phyloP scores from a whole-genome alignment of 805 yeast species.

The Ogataea thermomethanolica region DNA sequence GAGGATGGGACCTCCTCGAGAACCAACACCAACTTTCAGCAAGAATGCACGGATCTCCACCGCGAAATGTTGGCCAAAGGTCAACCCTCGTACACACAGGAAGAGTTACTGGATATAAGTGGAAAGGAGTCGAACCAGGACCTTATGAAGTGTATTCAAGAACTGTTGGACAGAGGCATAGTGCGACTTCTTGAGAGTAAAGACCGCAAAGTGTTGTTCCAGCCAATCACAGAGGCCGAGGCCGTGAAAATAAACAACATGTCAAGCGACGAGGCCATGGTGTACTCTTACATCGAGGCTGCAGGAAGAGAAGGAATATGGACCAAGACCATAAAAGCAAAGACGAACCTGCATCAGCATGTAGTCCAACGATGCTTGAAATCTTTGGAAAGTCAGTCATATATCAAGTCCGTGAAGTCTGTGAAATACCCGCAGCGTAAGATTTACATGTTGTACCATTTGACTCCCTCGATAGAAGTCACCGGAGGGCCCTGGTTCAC shows the following conservation, averaged over 20 bases:
- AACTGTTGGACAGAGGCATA: slow-evolving; percentile 46
- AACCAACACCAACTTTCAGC: not conserved
- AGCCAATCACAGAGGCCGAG: slow-evolving; percentile 67
- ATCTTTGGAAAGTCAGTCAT: slow-evolving; percentile 71
- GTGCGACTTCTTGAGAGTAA: slow-evolving; percentile 68
- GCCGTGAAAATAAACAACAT: slow-evolving; percentile 75
- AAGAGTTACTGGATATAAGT: slow-evolving; percentile 55
- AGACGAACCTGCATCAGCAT: slow-evolving; percentile 86
- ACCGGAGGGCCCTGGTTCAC: slow-evolving; percentile 99
- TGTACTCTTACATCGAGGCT: slow-evolving; percentile 87
- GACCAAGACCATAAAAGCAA: slow-evolving; percentile 87
- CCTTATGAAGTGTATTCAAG: slow-evolving; percentile 44
- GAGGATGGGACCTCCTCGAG: slow-evolving; percentile 14
- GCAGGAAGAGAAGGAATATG: slow-evolving; percentile 94
- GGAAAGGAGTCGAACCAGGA: slow-evolving; percentile 39
- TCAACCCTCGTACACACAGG: slow-evolving; percentile 58
- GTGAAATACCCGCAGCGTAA: slow-evolving; percentile 92
- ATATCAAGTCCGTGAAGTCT: slow-evolving; percentile 83
- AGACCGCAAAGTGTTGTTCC: slow-evolving; percentile 60
- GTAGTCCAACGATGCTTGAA: slow-evolving; percentile 84
- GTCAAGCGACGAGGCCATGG: slow-evolving; percentile 85
- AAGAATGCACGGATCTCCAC: slow-evolving; percentile 40
- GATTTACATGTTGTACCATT: slow-evolving; percentile 89
- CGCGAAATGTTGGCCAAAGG: slow-evolving; percentile 53
- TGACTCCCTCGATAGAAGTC: slow-evolving; percentile 92